Evolutionary conservation across 2,329 filamentous ascomycete genomes (phyloP).

Genomic region (Septoria petroselini): DNA sequence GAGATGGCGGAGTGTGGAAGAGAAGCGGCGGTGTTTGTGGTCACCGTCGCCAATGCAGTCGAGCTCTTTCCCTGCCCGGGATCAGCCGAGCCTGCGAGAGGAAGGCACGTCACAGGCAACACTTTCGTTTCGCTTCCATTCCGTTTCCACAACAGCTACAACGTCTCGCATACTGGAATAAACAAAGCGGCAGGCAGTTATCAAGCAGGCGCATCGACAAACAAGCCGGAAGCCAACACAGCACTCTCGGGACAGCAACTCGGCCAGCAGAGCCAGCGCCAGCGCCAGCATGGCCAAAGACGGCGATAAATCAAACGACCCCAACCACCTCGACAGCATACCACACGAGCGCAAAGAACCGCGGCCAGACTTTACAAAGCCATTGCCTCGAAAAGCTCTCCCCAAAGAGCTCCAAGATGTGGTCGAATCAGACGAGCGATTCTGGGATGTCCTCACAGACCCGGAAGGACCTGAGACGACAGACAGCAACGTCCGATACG

Average conservation of each 20-base stretch:
- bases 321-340: constrained; percentile 38
- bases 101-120: constrained; percentile 8
- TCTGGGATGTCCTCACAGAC: constrained; percentile 58
- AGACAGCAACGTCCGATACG: constrained; percentile 82
- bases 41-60: constrained; percentile 17
- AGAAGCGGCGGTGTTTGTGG: constrained; percentile 12
- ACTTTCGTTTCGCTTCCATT: neutral
- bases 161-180: neutral
- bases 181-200: too few relatives aligned
- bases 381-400: constrained; percentile 51
- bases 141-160: neutral
- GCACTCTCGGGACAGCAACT: neutral
- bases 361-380: constrained; percentile 49
- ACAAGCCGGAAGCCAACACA: neutral
- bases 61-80: constrained; percentile 14
- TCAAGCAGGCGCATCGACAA: too few relatives aligned
- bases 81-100: constrained; percentile 2
- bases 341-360: constrained; percentile 44
- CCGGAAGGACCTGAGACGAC: constrained; percentile 76
- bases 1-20: constrained; percentile 7
- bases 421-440: constrained; percentile 63
- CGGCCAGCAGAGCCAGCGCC: neutral
- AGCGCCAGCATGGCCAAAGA: constrained; percentile 40
- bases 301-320: constrained; percentile 24
- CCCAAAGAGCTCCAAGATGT: constrained; percentile 55